phyloP scores from a whole-genome alignment of 495 filamentous ascomycete genomes.

The Pyronema domesticum region DNA sequence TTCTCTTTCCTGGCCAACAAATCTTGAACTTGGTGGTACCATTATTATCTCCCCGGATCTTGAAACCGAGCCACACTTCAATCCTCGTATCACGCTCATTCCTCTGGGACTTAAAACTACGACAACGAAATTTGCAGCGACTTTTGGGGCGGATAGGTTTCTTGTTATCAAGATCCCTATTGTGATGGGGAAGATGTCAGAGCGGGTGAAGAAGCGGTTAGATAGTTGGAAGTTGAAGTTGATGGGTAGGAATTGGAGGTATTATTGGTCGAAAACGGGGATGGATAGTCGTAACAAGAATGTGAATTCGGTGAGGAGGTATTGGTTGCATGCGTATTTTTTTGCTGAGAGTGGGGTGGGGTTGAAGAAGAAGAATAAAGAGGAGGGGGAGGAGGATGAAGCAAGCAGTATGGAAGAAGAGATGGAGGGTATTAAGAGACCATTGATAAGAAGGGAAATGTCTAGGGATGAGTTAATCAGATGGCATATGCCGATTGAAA shows the following conservation, averaged over 20 bases:
- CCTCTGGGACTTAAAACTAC: constrained; percentile 4
- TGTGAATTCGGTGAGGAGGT: neutral
- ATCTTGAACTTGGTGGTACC: neutral
- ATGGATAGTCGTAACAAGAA: neutral
- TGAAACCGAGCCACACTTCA: neutral
- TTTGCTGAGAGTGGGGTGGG: constrained; percentile 20
- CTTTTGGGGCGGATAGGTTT: constrained; percentile 23
- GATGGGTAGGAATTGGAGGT: constrained; percentile 16
- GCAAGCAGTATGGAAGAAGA: constrained; percentile 8
- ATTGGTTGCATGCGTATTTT: constrained; percentile 11
- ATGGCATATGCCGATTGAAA: constrained; percentile 21
- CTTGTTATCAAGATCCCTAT: constrained; percentile 14
- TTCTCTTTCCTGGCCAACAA: neutral
- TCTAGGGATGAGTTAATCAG: constrained; percentile 10
- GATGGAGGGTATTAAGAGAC: constrained; percentile 1
- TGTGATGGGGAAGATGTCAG: neutral
- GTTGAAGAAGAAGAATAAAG: constrained; percentile 9
- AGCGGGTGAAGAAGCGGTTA: constrained; percentile 9
- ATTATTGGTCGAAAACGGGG: constrained; percentile 10
- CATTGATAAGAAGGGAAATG: constrained; percentile 13
- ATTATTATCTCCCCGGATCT: neutral
- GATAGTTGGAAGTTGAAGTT: constrained; percentile 9
- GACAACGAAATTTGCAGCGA: constrained; percentile 13
- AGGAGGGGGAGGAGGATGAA: constrained; percentile 1
- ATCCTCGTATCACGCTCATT: constrained; percentile 10